phyloP scores from a whole-genome alignment of 2,329 filamentous ascomycete species.

The Pyricularia grisea region DNA sequence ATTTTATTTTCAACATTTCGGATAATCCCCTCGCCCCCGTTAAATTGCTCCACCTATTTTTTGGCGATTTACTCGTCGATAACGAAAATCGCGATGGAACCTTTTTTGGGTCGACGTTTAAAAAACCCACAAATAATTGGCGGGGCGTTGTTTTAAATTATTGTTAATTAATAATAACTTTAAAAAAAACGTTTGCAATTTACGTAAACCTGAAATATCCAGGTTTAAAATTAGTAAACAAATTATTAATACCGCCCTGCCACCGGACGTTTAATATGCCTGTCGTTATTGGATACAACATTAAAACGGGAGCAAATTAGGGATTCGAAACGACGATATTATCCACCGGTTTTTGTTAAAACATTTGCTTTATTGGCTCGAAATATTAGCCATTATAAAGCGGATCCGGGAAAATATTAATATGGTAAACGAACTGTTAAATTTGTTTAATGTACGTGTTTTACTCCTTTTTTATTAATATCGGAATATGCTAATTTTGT shows the following conservation, averaged over 20 bases:
- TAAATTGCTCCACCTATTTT: conserved; percentile 23
- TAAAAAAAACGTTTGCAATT: conserved; percentile 11
- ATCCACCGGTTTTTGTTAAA: conserved; percentile 23
- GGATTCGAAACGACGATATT: conserved; percentile 16
- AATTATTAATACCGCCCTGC: conserved; percentile 14
- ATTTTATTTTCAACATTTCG: not conserved
- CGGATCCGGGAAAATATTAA: conserved; percentile 11
- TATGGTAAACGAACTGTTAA: conserved; percentile 6
- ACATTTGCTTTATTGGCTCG: conserved; percentile 32
- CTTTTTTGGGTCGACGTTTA: conserved; percentile 26
- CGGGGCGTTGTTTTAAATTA: conserved; percentile 23
- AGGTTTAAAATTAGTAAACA: conserved; percentile 10
- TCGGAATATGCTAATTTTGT: not conserved
- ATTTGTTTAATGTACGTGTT: conserved; percentile 10
- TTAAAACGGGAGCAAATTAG: conserved; percentile 14
- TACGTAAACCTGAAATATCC: not conserved
- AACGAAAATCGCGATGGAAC: conserved; percentile 13
- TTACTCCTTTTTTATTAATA: conserved; percentile 4
- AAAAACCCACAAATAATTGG: conserved; percentile 19
- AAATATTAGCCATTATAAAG: conserved; percentile 24
- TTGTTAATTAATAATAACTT: conserved; percentile 19
- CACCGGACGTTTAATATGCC: conserved; percentile 26
- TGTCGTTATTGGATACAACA: conserved; percentile 27
- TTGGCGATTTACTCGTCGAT: conserved; percentile 26
- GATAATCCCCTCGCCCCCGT: conserved; percentile 13